These are phyloP conservation scores for Kalmusia sp. DNA, from an alignment of 2,329 filamentous ascomycete genomes.

Conservation along the genomic window DNA sequence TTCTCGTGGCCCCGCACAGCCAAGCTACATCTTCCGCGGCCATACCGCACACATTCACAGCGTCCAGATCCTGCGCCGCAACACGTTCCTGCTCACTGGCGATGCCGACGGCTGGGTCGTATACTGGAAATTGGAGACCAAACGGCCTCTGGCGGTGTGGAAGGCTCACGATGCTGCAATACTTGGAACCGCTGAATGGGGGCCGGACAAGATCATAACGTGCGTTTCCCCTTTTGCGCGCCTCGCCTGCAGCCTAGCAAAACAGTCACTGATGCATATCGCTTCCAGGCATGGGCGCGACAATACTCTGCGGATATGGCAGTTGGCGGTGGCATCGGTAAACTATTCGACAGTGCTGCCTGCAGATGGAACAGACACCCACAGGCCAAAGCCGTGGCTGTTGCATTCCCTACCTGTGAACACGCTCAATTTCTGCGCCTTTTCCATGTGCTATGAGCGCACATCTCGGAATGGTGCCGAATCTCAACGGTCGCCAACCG, in stretches of 20 bases:
- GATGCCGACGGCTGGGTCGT: constrained; percentile 91
- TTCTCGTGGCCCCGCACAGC: constrained; percentile 59
- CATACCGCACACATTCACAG: constrained; percentile 83
- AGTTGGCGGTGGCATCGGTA: constrained; percentile 70
- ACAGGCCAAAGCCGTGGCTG: constrained; percentile 77
- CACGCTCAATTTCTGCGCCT: constrained; percentile 93
- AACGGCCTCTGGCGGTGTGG: constrained; percentile 86
- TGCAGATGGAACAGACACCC: constrained; percentile 63
- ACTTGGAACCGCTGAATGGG: constrained; percentile 76
- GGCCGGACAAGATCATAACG: constrained; percentile 79
- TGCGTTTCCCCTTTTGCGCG: constrained; percentile 59
- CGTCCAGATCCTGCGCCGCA: constrained; percentile 73
- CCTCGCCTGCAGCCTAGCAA: neutral
- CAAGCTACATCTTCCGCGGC: constrained; percentile 79
- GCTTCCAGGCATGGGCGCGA: constrained; percentile 82
- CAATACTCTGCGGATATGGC: constrained; percentile 86
- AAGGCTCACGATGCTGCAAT: constrained; percentile 80
- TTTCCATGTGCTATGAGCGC: constrained; percentile 64
- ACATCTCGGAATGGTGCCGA: neutral
- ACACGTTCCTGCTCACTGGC: constrained; percentile 80
- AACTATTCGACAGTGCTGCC: constrained; percentile 75
- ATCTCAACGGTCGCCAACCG: neutral
- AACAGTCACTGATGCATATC: constrained; percentile 8
- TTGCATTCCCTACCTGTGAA: constrained; percentile 85
- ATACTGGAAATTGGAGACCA: constrained; percentile 82